phyloP scores from a whole-genome alignment of 2,329 filamentous ascomycete genomes.

The Knoxdaviesia capensis region DNA sequence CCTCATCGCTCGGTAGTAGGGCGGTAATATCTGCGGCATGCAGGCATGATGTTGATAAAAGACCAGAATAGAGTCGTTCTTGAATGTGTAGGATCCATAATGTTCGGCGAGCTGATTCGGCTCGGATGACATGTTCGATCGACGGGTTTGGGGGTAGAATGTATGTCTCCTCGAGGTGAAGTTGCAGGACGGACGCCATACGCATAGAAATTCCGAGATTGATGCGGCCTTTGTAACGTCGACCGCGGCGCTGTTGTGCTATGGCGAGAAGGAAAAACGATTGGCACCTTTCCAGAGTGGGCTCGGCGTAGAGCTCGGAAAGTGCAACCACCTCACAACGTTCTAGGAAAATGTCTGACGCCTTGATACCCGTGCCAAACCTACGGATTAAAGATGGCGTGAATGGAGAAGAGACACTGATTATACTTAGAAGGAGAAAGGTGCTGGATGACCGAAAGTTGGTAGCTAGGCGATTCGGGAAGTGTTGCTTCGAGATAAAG shows the following conservation, averaged over 20 bases:
- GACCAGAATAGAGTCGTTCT: constrained; percentile 34
- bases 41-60: constrained; percentile 27
- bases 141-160: constrained; percentile 17
- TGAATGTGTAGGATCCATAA: constrained; percentile 40
- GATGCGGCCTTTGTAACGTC: constrained; percentile 33
- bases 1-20: constrained; percentile 30
- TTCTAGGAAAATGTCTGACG: constrained; percentile 32
- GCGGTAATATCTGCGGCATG: constrained; percentile 31
- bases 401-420: constrained; percentile 35
- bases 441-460: constrained; percentile 27
- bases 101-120: constrained; percentile 35
- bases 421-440: constrained; percentile 32
- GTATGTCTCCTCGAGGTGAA: constrained; percentile 36
- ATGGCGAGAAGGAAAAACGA: constrained; percentile 38
- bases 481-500: constrained; percentile 33
- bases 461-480: constrained; percentile 23
- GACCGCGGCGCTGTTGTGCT: constrained; percentile 34
- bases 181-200: constrained; percentile 32
- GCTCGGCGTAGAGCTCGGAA: constrained; percentile 28
- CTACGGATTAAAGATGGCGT: constrained; percentile 25
- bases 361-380: constrained; percentile 28
- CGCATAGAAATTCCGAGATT: constrained; percentile 35
- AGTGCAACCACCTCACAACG: constrained; percentile 25
- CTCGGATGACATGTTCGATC: constrained; percentile 22
- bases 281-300: constrained; percentile 33